Base-by-base conservation (phyloP, 805 yeast genomes). In the Candida nonsorbophila region DNA sequence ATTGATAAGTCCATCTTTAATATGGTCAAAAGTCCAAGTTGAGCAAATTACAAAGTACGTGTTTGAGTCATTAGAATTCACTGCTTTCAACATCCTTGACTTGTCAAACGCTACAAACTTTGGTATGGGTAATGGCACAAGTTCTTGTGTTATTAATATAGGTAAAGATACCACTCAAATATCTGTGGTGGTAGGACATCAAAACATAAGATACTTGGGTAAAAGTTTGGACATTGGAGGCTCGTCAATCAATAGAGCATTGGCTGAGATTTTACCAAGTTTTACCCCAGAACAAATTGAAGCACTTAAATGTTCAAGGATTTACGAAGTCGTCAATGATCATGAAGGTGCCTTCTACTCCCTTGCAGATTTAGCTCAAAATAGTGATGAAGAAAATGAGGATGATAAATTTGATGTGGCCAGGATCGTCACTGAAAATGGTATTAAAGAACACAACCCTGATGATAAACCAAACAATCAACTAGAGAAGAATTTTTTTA, bases 331-430 rank as follows among this genome's bases (percentile, higher is more conserved):
- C 6, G 67, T 87, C 40, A 74, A 71, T 56, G 80, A 76, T 36
- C 84, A 80, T 43, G 81, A 71, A 30, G 69, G 68, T 34, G 74
- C 84, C 1, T 78, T 77, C 47, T 79, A 77, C 42, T 78, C 81
- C 13, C 49, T 68, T 33, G 77, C 72, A 28, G 79, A 71, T 19
- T 54, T 68, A 32, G 47, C 33, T 48, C 52, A 36, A 29, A 36
- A 37, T n/a, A n/a, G n/a, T n/a, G 43, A 47, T 16, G 38, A 38
- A 28, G 51, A 47, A 2, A 56, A 51, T 10, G 68, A 63, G 4
- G 85, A 77, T 21, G 94, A 86, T 30, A 75, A 78, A 3, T 68
- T 86, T 21, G 95, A 90, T 52, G 87, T 90, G 27, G 95, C 96
- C 2, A 85, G 87, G 22, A 77, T 88, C 42, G 92, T 88, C 8